Percentiles rank a stretch among this genome's conserved stretches.
These are phyloP conservation scores for Xylaria longipes DNA, from an alignment of 495 filamentous ascomycete genomes.

Conservation along the genomic window DNA sequence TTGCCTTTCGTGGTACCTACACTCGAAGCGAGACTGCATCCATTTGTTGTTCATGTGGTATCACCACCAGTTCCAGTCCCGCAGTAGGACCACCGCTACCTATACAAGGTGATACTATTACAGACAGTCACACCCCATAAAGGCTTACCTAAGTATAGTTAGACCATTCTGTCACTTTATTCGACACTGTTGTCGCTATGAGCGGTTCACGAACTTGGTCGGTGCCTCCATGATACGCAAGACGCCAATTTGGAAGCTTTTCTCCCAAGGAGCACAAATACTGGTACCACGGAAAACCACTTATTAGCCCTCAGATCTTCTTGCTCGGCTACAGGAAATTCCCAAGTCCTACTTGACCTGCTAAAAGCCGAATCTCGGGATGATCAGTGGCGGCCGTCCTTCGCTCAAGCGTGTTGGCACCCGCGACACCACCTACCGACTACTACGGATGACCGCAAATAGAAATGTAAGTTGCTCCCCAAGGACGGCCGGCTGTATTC, in stretches of 20 bases:
- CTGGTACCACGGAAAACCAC: not conserved
- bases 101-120: not conserved
- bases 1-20: not conserved
- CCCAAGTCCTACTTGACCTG: not conserved
- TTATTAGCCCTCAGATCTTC: not conserved
- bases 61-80: not conserved
- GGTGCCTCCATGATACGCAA: not conserved
- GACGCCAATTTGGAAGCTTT: not conserved
- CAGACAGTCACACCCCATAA: not conserved
- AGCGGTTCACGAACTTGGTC: not conserved
- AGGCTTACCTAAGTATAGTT: not conserved
- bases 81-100: not conserved
- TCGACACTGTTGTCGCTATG: not conserved
- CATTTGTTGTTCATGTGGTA: not conserved
- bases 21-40: not conserved
- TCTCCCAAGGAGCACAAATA: not conserved
- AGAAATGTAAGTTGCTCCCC: not conserved
- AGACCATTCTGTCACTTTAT: not conserved
- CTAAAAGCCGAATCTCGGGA: not conserved
- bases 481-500: not conserved
- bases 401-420: not conserved
- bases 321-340: not conserved
- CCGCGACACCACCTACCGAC: not conserved
- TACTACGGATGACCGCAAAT: not conserved
- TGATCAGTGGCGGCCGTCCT: not conserved